Base-by-base conservation (phyloP, 1,139 yeast species). In the Candida glucosophila region DNA sequence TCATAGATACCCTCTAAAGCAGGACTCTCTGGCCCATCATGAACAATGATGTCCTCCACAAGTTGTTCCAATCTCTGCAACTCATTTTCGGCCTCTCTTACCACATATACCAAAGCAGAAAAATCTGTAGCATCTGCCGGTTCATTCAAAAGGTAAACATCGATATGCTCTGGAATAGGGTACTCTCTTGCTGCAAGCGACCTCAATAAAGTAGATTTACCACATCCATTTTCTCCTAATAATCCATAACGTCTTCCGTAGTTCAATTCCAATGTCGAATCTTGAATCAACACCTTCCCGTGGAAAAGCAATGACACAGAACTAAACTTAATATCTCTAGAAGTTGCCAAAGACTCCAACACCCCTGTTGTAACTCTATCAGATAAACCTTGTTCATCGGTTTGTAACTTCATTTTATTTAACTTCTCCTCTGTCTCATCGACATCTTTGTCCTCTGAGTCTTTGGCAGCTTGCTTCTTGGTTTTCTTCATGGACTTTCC, bases 311-410 rank as follows among this genome's bases (percentile, higher is more conserved):
- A 70, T 13, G 97, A 83, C 23, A 85, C 85, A 29, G 95, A 80
- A 13, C 88, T 78, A 44, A 90, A 55, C 62, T 92, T 92, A 50
- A 90, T 65, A 75, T 90, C 99, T 59, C 97, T 77, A 15, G 97
- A 86, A 13, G 97, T 88, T 22, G 55, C 69, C 54, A 90, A 67
- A 27, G 95, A 83, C 35, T 80, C 90, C 53, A 90, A 67, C 29
- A 92, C 98, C 68, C 98, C 99, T 22, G 98, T 90, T 42, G 92
- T 82, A 39, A 90, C 98, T 68, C 98, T 83, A 58, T 90, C 99
- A 23, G 95, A 83, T 33, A 90, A 54, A 43, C 97, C 97, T 47
- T 86, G 78, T 50, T 82, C 79, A 56, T 90, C 97, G 50, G 82
- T 79, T 61, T 90, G 98, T 49, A 88, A 64, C 58, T 88, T 88